Evolutionary conservation across 371 early-diverging fungal genomes (phyloP).

Genomic region (Rhizopus stolonifer): DNA sequence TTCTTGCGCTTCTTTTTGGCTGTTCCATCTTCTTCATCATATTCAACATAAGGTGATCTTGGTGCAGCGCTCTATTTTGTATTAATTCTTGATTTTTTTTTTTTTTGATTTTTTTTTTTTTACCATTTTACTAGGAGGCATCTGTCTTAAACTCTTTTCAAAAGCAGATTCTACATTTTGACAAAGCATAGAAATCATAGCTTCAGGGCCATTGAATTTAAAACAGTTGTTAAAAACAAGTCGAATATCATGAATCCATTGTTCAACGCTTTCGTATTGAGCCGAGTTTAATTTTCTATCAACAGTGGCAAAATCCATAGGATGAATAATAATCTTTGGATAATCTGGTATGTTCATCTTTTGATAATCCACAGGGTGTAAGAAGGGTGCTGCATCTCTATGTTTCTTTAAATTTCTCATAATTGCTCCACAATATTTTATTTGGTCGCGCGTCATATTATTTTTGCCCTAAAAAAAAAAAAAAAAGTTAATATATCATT

Average conservation of each 20-base stretch:
- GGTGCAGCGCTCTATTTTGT: slow-evolving; percentile 7
- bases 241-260: slow-evolving; percentile 78
- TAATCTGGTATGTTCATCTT: slow-evolving; percentile 94
- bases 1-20: slow-evolving; percentile 15
- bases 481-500: too few species aligned
- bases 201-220: slow-evolving; percentile 85
- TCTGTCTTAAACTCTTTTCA: slow-evolving; percentile 65
- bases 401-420: slow-evolving; percentile 74
- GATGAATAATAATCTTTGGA: slow-evolving; percentile 86
- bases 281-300: slow-evolving; percentile 79
- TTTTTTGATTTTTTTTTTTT: too few species aligned
- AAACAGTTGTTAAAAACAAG: slow-evolving; percentile 87
- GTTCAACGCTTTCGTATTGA: slow-evolving; percentile 64
- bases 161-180: slow-evolving; percentile 74
- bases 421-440: slow-evolving; percentile 76
- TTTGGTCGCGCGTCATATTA: slow-evolving; percentile 76
- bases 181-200: slow-evolving; percentile 75
- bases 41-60: slow-evolving; percentile 20
- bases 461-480: too few species aligned
- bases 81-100: too few species aligned
- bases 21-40: slow-evolving; percentile 21
- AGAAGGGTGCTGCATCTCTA: slow-evolving; percentile 78
- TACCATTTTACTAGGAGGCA: slow-evolving; percentile 58
- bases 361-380: slow-evolving; percentile 93
- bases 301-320: slow-evolving; percentile 98